Conservation (phyloP, 345 rosid genomes). For the Salix purpurea region DNA sequence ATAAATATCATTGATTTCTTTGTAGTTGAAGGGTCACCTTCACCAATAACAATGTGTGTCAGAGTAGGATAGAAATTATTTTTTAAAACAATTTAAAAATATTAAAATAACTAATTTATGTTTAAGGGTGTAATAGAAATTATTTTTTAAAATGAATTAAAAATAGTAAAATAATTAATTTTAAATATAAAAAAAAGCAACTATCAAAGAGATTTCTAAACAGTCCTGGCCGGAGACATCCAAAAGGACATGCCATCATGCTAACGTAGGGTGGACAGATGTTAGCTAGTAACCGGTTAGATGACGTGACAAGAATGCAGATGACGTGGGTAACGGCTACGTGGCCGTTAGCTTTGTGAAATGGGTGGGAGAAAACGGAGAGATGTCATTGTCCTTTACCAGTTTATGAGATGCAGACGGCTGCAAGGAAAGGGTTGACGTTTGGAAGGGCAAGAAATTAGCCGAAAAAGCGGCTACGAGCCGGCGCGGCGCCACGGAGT, state of each 20-base stretch:
- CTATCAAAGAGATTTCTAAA: no score
- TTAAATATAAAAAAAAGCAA: no score
- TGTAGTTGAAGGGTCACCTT: no score
- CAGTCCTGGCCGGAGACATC: not conserved
- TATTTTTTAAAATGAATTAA: no score
- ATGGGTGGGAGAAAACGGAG: not conserved
- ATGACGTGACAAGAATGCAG: not conserved
- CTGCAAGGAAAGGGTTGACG: constrained; percentile 11
- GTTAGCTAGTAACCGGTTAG: not conserved
- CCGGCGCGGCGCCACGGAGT: constrained; percentile 4
- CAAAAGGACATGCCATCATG: not conserved
- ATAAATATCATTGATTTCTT: no score
- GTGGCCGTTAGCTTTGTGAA: not conserved
- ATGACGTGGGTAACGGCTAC: not conserved
- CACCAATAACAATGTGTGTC: no score
- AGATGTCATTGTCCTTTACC: constrained; percentile 1
- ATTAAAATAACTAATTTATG: no score
- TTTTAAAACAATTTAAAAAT: no score
- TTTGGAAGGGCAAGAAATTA: not conserved
- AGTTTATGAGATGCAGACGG: not conserved
- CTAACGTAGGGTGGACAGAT: not conserved
- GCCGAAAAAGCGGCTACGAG: not conserved
- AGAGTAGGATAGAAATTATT: no score
- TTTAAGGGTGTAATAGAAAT: no score
- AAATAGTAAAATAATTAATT: no score